Evolutionary conservation across 164 flowering plant species (phyloP), one percentile per base, ranked within the genome.

Genomic region (Dillenia turbinata): DNA sequence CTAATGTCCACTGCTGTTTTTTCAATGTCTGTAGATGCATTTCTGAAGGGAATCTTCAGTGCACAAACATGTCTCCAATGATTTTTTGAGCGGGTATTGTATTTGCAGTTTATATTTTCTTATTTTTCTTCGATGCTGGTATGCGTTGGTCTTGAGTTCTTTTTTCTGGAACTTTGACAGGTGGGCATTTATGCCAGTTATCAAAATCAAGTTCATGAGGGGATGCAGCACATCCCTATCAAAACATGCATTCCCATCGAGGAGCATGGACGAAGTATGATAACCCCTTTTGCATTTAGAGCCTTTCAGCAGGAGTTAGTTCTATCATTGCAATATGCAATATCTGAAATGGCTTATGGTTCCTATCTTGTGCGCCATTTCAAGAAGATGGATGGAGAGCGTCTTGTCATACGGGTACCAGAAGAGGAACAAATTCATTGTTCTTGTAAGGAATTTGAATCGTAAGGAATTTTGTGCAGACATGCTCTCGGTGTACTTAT

Each of bases 201-300:
- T 54, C 72, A 60, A 49, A 69, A 62, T 66, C 77, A 73, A 55
- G 60, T 78, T 15, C 65, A 63, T 57, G 79, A 73, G 56, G 81
- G 75, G 65, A 60, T 68, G 64, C 78, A 70, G 54, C 70, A 77
- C 63, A 55, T 72, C 68, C 77, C 63, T 66, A 54, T 57, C 10
- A 85, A 77, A 69, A 83, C 89, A n/a, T 71, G 76, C 64, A 74
- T 80, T 40, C 93, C 93, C 13, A 74, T 87, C 50, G 89, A 87
- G 70, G 85, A 85, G 63, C 86, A 87, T 62, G 87, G 85, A 26
- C 76, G 82, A 26, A 66, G 69, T 45, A 57, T 83, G 56, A 82
- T 87, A 13, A 77, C 85, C 2, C 88, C 88, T 57, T 85, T 74
- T 71, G 85, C 93, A 16, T 87, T 87, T 65, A 81, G 64, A 50